Base-by-base conservation (phyloP, 139 green algal species). In the Gonium pectorale region DNA sequence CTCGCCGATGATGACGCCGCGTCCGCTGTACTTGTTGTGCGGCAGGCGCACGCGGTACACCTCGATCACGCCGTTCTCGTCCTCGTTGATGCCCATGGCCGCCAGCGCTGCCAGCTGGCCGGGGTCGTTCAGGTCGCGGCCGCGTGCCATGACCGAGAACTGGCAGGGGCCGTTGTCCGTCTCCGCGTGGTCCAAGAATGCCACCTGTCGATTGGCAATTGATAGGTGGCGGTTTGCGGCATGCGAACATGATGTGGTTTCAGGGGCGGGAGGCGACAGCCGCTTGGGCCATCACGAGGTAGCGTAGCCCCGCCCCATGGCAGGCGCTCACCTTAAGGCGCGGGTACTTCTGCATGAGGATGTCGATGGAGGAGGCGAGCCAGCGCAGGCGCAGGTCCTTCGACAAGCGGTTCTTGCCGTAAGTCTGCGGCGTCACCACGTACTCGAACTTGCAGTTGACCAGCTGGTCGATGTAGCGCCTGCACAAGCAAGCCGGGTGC, bases 1-100 rank as follows among this genome's bases (percentile, higher is more conserved):
- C 88, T 98, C 95, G 1, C 95, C 95, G n/a, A 97, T 85, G 62
- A 94, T 92, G 37, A 94, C 89, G 22, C 91, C 91, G 26, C 83
- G 86, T 2, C 44, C 60, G 21, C 54, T 86, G 85, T 91, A 90
- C 31, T 85, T 72, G 87, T 93, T 91, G 33, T 87, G 49, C 4
- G 90, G 87, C 86, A 93, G 82, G 5, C 87, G 79, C 79, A 84
- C 78, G 38, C 78, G 78, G 62, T 84, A 84, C 40, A 80, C 73
- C 73, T 82, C 75, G 17, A 82, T 71, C 17, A 82, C 41, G 21
- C 59, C 80, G 40, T 63, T 71, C 49, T 86, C 52, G 49, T 79
- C 67, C 52, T 80, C 80, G 40, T 84, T 26, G 59, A 88, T 83
- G 66, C 51, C 64, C 86, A 86, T 84, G 67, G 79, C 81, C 27